Evolutionary conservation across 2,329 filamentous ascomycete species (phyloP).

Genomic region (Aspergillus flavus): DNA sequence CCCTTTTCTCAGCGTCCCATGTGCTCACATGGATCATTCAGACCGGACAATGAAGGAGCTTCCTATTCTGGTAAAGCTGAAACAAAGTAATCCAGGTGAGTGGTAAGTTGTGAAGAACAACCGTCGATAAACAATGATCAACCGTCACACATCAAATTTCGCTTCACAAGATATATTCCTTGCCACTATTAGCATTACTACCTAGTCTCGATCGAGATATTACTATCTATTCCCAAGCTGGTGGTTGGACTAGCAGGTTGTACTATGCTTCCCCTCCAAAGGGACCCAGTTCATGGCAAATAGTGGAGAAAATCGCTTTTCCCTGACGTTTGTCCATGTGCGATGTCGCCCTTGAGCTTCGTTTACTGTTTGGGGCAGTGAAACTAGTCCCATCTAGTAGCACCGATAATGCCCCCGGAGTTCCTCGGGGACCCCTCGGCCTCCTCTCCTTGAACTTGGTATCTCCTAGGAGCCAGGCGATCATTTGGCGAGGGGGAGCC

Average conservation of each 20-base stretch:
- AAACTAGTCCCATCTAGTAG: neutral
- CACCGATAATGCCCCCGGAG: neutral
- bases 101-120: slow-evolving; percentile 9
- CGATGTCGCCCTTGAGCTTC: neutral
- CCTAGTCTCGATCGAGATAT: neutral
- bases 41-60: neutral
- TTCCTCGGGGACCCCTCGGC: neutral
- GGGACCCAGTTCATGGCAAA: neutral
- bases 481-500: neutral
- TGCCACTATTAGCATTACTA: neutral
- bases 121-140: neutral
- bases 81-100: slow-evolving; percentile 4
- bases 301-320: neutral
- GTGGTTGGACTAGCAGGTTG: neutral
- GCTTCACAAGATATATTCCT: neutral
- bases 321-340: neutral
- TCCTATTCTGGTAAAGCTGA: neutral
- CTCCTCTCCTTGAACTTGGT: neutral
- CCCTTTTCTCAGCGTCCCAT: neutral
- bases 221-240: neutral
- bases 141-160: neutral
- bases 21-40: slow-evolving; percentile 4
- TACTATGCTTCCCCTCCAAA: neutral
- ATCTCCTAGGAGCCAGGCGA: neutral
- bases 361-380: neutral